Evolutionary conservation across 352 stramenopile species (phyloP).

Genomic region (Thraustotheca clavata): DNA sequence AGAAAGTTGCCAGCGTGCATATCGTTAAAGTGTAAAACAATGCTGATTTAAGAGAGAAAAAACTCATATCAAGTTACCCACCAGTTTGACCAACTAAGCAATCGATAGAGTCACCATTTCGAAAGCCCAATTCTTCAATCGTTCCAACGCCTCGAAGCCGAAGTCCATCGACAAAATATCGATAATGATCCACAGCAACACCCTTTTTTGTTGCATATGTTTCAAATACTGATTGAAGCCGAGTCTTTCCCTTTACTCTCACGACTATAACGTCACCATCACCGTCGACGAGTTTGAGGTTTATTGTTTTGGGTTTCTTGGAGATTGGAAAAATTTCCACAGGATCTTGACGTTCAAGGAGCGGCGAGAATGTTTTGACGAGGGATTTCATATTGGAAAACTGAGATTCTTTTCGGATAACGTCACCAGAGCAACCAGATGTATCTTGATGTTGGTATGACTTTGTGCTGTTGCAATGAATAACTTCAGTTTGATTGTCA

Average conservation of each 20-base stretch:
- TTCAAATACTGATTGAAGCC: background rate
- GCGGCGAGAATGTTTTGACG: too few relatives aligned
- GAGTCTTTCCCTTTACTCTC: background rate
- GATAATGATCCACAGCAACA: background rate
- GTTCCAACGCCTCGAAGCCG: background rate
- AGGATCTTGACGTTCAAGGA: too few relatives aligned
- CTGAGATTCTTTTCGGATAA: too few relatives aligned
- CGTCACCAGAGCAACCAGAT: too few relatives aligned
- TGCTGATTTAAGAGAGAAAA: background rate
- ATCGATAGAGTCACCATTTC: slow-evolving; percentile 4
- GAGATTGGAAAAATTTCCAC: too few relatives aligned
- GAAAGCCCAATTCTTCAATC: background rate
- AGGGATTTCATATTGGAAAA: too few relatives aligned
- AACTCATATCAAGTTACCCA: background rate
- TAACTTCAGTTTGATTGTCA: too few relatives aligned
- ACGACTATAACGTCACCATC: slow-evolving; percentile 5
- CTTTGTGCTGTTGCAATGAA: too few relatives aligned
- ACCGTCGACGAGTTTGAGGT: background rate
- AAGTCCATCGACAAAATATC: background rate
- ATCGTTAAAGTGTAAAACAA: background rate
- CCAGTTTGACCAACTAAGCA: slow-evolving; percentile 6
- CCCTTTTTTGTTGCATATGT: slow-evolving; percentile 8
- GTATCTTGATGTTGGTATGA: too few relatives aligned
- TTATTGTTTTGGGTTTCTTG: background rate
- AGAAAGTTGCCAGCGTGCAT: background rate